These are phyloP conservation scores for Colletotrichum spaethianum DNA, from an alignment of 2,329 filamentous ascomycete species.

Conservation along the genomic window DNA sequence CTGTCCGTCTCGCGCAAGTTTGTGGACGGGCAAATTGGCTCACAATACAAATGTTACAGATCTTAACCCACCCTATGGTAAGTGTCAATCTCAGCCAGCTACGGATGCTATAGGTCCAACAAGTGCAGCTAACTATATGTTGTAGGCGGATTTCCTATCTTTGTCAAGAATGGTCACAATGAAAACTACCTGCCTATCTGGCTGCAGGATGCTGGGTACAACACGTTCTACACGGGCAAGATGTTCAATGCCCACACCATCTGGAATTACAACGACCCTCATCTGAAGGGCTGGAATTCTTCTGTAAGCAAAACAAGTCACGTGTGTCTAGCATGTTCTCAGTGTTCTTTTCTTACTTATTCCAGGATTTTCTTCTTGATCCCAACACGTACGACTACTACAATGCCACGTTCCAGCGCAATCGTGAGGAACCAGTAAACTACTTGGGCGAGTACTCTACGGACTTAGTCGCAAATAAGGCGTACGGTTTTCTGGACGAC, in stretches of 20 bases:
- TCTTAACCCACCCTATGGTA: conserved; percentile 68
- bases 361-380: conserved; percentile 68
- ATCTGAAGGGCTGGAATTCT: conserved; percentile 68
- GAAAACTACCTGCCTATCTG: conserved; percentile 65
- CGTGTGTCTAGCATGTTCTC: rapidly evolving
- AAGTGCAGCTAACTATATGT: conserved; percentile 37
- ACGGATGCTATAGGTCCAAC: too few relatives aligned
- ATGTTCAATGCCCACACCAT: conserved; percentile 66
- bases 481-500: conserved; percentile 73
- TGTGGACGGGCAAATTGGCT: conserved; percentile 73
- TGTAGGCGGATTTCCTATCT: conserved; percentile 62
- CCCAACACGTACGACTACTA: conserved; percentile 78
- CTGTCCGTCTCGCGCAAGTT: conserved; percentile 73
- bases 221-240: conserved; percentile 70
- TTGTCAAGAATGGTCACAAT: conserved; percentile 64
- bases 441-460: conserved; percentile 60
- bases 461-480: conserved; percentile 73
- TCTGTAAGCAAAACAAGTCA: conserved; percentile 51
- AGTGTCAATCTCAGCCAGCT: conserved; percentile 52
- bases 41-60: conserved; percentile 77
- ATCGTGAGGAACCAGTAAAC: conserved; percentile 60
- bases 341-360: background rate
- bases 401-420: conserved; percentile 75
- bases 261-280: conserved; percentile 65
- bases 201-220: conserved; percentile 65